A percentile compares a stretch with the other conserved stretches of the same genome.
Evolutionary conservation across 192 early-diverging fungal species (phyloP).

Genomic region (Polychytrium aggregatum): DNA sequence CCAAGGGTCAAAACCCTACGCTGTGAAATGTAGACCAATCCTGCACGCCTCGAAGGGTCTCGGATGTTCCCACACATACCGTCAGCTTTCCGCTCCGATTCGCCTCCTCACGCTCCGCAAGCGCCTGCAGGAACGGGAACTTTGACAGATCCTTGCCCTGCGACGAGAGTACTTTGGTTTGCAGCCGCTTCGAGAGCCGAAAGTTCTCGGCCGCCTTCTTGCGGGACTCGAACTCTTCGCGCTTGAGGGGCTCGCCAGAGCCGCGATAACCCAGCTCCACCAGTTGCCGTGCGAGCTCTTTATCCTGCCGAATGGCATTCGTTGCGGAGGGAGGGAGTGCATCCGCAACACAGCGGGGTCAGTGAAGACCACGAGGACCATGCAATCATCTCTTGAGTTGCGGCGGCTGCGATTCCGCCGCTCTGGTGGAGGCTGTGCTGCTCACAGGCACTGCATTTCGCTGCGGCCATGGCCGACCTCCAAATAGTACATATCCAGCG

Average conservation of each 20-base stretch:
- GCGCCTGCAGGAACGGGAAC: conserved; percentile 42
- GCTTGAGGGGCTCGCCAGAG: conserved; percentile 50
- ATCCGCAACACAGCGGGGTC: neutral
- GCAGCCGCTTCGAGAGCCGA: conserved; percentile 41
- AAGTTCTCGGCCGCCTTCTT: conserved; percentile 57
- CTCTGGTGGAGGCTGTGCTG: too few species aligned
- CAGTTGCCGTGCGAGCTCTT: conserved; percentile 52
- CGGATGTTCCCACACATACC: conserved; percentile 13
- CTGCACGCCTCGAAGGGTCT: neutral
- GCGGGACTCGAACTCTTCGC: conserved; percentile 50
- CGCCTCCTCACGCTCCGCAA: conserved; percentile 53
- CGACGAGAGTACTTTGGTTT: conserved; percentile 41
- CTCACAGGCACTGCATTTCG: too few species aligned
- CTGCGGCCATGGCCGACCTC: too few species aligned
- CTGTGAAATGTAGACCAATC: too few species aligned
- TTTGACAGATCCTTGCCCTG: conserved; percentile 38
- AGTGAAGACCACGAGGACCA: too few species aligned
- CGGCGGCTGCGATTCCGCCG: too few species aligned
- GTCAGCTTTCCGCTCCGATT: conserved; percentile 51
- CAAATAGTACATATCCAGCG: conserved; percentile 49
- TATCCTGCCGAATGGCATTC: conserved; percentile 26
- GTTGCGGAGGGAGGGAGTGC: neutral
- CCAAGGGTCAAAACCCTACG: too few species aligned
- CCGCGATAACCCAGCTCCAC: conserved; percentile 53
- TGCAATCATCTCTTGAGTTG: too few species aligned